These are phyloP conservation scores for Fomes fomentarius DNA, from an alignment of 1,284 basidiomycete genomes.

Conservation along the genomic window DNA sequence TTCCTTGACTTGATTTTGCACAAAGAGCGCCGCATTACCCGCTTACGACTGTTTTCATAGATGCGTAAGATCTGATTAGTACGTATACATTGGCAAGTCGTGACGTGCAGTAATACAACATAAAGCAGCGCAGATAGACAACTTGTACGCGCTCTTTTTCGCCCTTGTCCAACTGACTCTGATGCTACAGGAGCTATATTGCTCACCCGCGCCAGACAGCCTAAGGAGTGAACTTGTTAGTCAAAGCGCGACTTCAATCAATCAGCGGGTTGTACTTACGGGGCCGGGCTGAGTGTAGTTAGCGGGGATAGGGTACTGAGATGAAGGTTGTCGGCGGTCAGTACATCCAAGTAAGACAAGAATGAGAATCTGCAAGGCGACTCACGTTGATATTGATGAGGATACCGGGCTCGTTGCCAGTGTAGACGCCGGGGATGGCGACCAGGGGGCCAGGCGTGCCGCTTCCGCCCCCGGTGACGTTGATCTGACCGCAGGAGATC, in stretches of 20 bases:
- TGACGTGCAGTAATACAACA: background rate
- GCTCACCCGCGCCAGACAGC: slow-evolving; percentile 13
- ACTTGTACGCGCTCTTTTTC: no score
- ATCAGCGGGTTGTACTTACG: no score
- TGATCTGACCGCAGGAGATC: slow-evolving; percentile 32
- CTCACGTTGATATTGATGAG: slow-evolving; percentile 34
- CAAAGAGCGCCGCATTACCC: no score
- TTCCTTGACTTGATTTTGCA: no score
- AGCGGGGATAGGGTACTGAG: slow-evolving; percentile 15
- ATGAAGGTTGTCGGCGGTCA: background rate
- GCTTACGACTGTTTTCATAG: no score
- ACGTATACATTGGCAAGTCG: background rate
- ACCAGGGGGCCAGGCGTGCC: slow-evolving; percentile 38
- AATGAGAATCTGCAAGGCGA: slow-evolving; percentile 14
- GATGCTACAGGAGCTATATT: no score
- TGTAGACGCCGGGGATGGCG: slow-evolving; percentile 41
- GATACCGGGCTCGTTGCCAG: slow-evolving; percentile 34
- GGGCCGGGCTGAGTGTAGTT: slow-evolving; percentile 22
- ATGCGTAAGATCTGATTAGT: no score
- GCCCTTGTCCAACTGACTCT: no score
- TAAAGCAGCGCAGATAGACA: no score
- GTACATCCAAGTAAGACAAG: background rate
- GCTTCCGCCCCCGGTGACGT: slow-evolving; percentile 38
- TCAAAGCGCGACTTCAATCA: no score
- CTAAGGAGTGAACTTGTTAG: background rate